These are phyloP conservation scores for Pythium utonaiense DNA, from an alignment of 352 stramenopile species.

Conservation along the genomic window DNA sequence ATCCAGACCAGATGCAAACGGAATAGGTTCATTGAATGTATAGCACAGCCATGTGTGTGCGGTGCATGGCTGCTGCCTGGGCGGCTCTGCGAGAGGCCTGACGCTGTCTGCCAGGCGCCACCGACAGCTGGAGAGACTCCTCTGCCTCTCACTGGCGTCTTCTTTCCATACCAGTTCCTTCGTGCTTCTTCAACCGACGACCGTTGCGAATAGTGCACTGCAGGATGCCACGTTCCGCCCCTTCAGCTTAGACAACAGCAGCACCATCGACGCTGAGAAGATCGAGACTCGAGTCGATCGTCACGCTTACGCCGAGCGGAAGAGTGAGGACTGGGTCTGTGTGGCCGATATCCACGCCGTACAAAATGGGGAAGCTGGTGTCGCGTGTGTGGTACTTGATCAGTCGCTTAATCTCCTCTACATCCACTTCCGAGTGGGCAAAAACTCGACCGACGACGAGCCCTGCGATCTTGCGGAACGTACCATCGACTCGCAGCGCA, in stretches of 20 bases:
- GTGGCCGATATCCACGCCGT: conserved; percentile 52
- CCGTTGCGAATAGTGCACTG: no score
- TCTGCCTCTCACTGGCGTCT: background rate
- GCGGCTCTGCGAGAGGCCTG: no score
- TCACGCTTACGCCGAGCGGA: conserved; percentile 38
- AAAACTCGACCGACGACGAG: conserved; percentile 56
- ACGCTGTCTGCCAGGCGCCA: background rate
- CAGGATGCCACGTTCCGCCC: no score
- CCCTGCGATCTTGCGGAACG: conserved; percentile 43
- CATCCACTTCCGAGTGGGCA: conserved; percentile 31
- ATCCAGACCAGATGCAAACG: background rate
- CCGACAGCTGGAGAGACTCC: background rate
- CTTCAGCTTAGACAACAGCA: conserved; percentile 15
- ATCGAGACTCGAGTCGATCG: conserved; percentile 33
- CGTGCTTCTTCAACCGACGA: background rate
- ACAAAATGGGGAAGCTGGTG: conserved; percentile 49
- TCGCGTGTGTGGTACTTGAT: conserved; percentile 51
- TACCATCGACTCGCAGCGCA: conserved; percentile 40
- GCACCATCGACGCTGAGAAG: conserved; percentile 32
- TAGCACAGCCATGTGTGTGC: background rate
- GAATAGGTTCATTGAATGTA: background rate
- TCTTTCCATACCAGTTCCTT: background rate
- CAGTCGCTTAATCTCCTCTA: conserved; percentile 42
- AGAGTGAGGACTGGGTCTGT: conserved; percentile 59
- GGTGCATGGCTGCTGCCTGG: background rate